These are phyloP conservation scores for Huntiella omanensis DNA, from an alignment of 2,329 filamentous ascomycete species.

Conservation along the genomic window DNA sequence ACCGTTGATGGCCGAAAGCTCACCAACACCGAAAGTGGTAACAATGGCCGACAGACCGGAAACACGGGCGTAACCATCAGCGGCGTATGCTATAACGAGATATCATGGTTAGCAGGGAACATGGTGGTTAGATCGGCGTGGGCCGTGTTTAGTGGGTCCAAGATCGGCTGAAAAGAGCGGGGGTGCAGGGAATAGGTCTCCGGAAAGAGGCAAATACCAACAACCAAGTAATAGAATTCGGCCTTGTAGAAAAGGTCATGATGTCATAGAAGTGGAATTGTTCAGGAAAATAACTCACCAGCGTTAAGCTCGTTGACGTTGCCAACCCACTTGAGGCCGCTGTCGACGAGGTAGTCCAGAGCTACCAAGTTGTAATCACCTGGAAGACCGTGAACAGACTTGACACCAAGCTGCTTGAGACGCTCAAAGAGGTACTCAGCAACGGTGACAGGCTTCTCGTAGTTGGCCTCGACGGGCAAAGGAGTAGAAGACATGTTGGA, in stretches of 20 bases:
- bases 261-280: background rate
- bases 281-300: conserved; percentile 25
- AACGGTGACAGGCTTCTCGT: conserved; percentile 36
- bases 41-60: conserved; percentile 51
- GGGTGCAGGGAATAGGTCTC: background rate
- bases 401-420: conserved; percentile 43
- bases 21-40: conserved; percentile 60
- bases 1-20: conserved; percentile 56
- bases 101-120: conserved; percentile 12
- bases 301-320: conserved; percentile 60
- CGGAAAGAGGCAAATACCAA: background rate
- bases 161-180: background rate
- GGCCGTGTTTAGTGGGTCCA: background rate
- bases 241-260: background rate
- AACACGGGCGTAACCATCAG: conserved; percentile 61
- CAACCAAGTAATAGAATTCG: background rate
- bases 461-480: conserved; percentile 11
- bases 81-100: conserved; percentile 41
- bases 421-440: conserved; percentile 50
- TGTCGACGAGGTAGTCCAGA: conserved; percentile 44
- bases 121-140: background rate
- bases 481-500: conserved; percentile 1
- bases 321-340: conserved; percentile 43
- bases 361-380: conserved; percentile 56
- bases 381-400: conserved; percentile 49